A percentile compares a stretch with the other conserved stretches of the same genome.
phyloP scores from a whole-genome alignment of 1,284 basidiomycete species.

The Cryptococcus hybrid region DNA sequence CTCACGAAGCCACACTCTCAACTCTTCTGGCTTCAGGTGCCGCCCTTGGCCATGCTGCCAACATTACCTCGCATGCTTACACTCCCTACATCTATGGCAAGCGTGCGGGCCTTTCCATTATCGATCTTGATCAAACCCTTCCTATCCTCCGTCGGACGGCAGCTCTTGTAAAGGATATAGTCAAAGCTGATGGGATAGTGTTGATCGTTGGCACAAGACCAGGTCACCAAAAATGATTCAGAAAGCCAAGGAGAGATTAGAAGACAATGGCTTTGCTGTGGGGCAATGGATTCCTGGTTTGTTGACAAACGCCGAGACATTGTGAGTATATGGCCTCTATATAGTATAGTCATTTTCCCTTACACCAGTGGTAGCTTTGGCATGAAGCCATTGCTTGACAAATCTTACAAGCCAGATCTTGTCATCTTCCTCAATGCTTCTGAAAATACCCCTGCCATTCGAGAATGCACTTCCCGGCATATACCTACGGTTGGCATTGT shows the following conservation, averaged over 20 bases:
- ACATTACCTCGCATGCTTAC: conserved; percentile 81
- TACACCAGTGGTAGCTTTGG: conserved; percentile 54
- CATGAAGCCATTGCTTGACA: conserved; percentile 57
- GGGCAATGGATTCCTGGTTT: conserved; percentile 92
- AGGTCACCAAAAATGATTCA: conserved; percentile 72
- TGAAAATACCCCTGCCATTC: conserved; percentile 75
- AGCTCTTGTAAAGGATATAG: conserved; percentile 77
- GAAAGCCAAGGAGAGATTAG: conserved; percentile 77
- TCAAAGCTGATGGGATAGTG: conserved; percentile 77
- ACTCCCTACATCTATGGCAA: conserved; percentile 90
- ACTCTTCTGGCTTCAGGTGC: conserved; percentile 90
- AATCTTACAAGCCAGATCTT: conserved; percentile 76
- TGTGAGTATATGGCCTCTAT: conserved; percentile 46
- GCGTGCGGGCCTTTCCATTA: conserved; percentile 85
- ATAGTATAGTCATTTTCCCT: not conserved
- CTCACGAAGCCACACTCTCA: conserved; percentile 61
- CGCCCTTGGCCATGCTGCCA: conserved; percentile 84
- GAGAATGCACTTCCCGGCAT: conserved; percentile 78
- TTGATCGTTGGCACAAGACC: conserved; percentile 87
- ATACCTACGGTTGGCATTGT: conserved; percentile 86
- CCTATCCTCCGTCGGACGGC: conserved; percentile 88
- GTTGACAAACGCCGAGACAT: conserved; percentile 81
- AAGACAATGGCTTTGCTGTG: conserved; percentile 71
- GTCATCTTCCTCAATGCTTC: conserved; percentile 86
- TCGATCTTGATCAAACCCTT: conserved; percentile 92